Base-by-base conservation (phyloP, 2,329 filamentous ascomycete genomes). In the Calonectria pauciramosa region DNA sequence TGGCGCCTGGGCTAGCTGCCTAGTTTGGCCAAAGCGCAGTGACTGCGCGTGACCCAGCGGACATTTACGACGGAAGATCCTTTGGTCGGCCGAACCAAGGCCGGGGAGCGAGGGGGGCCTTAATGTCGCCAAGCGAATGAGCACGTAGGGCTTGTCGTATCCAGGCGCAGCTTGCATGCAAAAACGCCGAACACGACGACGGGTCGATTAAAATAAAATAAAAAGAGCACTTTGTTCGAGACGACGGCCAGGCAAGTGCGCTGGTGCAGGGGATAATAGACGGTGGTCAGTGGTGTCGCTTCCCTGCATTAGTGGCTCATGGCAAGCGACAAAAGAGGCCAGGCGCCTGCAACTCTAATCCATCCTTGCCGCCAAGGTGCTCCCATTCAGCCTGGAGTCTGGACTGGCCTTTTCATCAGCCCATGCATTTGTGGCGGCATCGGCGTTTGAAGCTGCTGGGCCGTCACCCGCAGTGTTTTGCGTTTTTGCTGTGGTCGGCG, bases 291-390 rank as follows among this genome's bases (percentile, higher is more conserved):
- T 78, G 71, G 68, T 64, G 68, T 75, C 71, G 73, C 79, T 76
- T 78, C 75, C 73, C 52, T 78, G 76, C 76, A 78, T 77, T 77
- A 77, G 76, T 72, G 72, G 76, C 70, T 68, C 70, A 77, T 70
- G 74, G 71, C 56, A 68, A 47, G 70, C 59, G 68, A 72, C 72
- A 47, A 73, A 71, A 67, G 32, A 41, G 73, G 77, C 74, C 75
- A 75, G 77, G 72, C 69, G 68, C 68, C 75, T 67, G 75, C 75
- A 81, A 76, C 72, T 76, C 80, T 78, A 79, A 76, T 76, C 60
- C 14, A 77, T 74, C 73, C 71, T 78, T 75, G 72, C 66, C 47
- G 67, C 74, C 76, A 74, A 81, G 23, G 44, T 70, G 76, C 76
- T 32, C 68, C 41, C 75, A 72, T 73, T 68, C 60, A 71, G 77